Evolutionary conservation across 1,139 yeast genomes (phyloP).

Genomic region (Lodderomyces beijingensis): DNA sequence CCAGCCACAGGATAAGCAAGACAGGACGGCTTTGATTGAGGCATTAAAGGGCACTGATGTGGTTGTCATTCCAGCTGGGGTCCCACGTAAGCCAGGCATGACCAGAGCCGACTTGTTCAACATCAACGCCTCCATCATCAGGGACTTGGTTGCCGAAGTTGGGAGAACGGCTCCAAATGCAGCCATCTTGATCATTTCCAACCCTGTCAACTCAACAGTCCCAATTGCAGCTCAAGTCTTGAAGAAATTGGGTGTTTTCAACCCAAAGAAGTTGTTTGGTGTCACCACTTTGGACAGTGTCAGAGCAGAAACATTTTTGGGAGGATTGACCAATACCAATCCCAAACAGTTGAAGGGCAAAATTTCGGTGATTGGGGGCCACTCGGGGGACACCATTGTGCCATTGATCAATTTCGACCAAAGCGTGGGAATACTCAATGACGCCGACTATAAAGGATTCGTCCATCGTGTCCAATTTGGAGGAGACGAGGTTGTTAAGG

Average conservation of each 20-base stretch:
- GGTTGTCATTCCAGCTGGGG: conserved; percentile 78
- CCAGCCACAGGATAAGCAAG: conserved; percentile 49
- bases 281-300: conserved; percentile 70
- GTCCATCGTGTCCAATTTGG: conserved; percentile 68
- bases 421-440: conserved; percentile 24
- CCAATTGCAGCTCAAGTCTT: conserved; percentile 73
- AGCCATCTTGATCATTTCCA: conserved; percentile 61
- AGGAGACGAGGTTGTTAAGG: conserved; percentile 77
- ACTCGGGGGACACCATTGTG: conserved; percentile 72
- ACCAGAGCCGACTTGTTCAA: conserved; percentile 73
- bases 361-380: conserved; percentile 69
- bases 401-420: conserved; percentile 39
- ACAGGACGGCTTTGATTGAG: conserved; percentile 40
- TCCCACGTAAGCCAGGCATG: conserved; percentile 79
- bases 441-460: conserved; percentile 35
- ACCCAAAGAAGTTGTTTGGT: conserved; percentile 64
- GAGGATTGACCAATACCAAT: conserved; percentile 33
- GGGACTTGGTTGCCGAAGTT: conserved; percentile 53
- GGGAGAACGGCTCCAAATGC: conserved; percentile 62
- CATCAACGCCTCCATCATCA: conserved; percentile 66
- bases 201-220: conserved; percentile 73
- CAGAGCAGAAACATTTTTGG: conserved; percentile 64
- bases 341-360: conserved; percentile 35
- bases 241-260: conserved; percentile 55
- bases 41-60: conserved; percentile 56